phyloP scores from a whole-genome alignment of 1,139 yeast species.

The Yamadazyma epiphylla region DNA sequence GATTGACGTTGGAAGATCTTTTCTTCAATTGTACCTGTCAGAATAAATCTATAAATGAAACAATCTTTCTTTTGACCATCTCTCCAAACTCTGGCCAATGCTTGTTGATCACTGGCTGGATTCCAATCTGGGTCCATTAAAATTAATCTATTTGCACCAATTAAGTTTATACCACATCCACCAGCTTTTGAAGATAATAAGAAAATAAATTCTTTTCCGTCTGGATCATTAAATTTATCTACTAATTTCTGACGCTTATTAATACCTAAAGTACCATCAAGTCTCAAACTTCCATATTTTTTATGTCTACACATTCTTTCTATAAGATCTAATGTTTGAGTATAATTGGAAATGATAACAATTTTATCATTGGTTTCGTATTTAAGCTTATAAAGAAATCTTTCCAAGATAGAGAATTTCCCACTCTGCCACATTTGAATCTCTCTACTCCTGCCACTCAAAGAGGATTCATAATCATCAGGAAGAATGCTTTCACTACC shows the following conservation, averaged over 20 bases:
- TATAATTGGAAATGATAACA: conserved; percentile 89
- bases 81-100: conserved; percentile 97
- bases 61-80: conserved; percentile 98
- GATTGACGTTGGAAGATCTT: conserved; percentile 94
- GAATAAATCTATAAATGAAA: conserved; percentile 86
- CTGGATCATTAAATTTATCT: conserved; percentile 87
- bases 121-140: conserved; percentile 98
- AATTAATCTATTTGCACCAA: conserved; percentile 90
- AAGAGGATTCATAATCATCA: conserved; percentile 53
- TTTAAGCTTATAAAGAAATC: conserved; percentile 75
- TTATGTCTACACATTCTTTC: conserved; percentile 77
- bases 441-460: conserved; percentile 37
- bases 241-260: conserved; percentile 92
- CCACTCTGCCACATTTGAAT: conserved; percentile 60
- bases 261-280: conserved; percentile 91
- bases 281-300: conserved; percentile 73
- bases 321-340: conserved; percentile 87
- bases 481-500: conserved; percentile 70
- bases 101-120: conserved; percentile 98
- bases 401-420: conserved; percentile 60
- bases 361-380: conserved; percentile 89
- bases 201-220: conserved; percentile 83
- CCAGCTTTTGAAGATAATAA: conserved; percentile 95
- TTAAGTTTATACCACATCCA: conserved; percentile 96
- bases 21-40: conserved; percentile 95